These are phyloP conservation scores for Penicillium sp. DNA, from an alignment of 2,329 filamentous ascomycete species.

Conservation along the genomic window DNA sequence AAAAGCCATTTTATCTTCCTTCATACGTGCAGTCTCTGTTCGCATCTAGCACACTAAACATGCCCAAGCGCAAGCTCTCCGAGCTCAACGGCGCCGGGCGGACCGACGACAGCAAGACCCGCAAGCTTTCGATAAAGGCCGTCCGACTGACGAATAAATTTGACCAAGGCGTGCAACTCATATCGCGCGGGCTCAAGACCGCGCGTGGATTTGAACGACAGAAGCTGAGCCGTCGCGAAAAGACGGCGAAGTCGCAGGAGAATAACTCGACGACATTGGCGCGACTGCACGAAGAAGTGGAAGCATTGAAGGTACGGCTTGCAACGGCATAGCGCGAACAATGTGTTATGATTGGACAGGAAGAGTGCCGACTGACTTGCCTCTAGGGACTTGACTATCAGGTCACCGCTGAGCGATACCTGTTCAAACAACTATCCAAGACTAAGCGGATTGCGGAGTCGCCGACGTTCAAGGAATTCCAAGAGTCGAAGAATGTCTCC, in stretches of 20 bases:
- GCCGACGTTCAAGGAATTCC: slow-evolving; percentile 46
- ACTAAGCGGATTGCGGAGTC: slow-evolving; percentile 57
- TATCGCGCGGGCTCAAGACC: slow-evolving; percentile 55
- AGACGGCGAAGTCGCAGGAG: slow-evolving; percentile 50
- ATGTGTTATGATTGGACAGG: too few species aligned
- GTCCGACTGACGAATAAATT: slow-evolving; percentile 48
- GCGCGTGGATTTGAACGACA: slow-evolving; percentile 62
- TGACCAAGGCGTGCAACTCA: slow-evolving; percentile 49
- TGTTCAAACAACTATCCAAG: slow-evolving; percentile 56
- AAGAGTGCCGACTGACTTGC: too few species aligned
- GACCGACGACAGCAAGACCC: slow-evolving; percentile 20
- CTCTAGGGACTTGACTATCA: slow-evolving; percentile 49
- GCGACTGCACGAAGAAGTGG: slow-evolving; percentile 55
- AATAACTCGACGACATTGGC: slow-evolving; percentile 41
- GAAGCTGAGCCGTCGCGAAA: slow-evolving; percentile 59
- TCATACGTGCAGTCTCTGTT: background rate
- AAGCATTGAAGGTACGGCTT: slow-evolving; percentile 53
- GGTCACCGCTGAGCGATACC: slow-evolving; percentile 51
- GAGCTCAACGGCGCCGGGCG: slow-evolving; percentile 28
- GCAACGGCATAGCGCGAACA: background rate
- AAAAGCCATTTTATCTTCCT: too few species aligned
- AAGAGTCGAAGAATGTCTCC: slow-evolving; percentile 38
- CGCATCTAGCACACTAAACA: slow-evolving; percentile 16
- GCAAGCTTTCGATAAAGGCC: slow-evolving; percentile 34
- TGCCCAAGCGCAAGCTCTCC: slow-evolving; percentile 44